These are phyloP conservation scores for Castanospermum australe DNA, from an alignment of 306 rosid species.

Conservation along the genomic window DNA sequence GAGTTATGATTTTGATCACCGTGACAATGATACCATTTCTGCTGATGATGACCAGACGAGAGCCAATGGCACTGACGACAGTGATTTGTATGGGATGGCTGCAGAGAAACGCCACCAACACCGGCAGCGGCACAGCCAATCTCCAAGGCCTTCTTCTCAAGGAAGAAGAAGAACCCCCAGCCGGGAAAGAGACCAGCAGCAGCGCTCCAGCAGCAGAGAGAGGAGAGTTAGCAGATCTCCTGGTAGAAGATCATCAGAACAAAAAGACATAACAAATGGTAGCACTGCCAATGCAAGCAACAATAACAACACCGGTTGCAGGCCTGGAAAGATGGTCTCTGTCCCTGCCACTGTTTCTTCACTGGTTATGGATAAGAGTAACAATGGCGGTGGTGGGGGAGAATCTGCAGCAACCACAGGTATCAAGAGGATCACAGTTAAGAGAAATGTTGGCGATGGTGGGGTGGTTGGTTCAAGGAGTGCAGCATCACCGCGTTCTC, in stretches of 20 bases:
- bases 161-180: slow-evolving; percentile 95
- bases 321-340: slow-evolving; percentile 91
- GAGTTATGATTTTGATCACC: slow-evolving; percentile 82
- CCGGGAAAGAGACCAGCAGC: slow-evolving; percentile 77
- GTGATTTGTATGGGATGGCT: slow-evolving; percentile 22
- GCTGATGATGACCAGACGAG: slow-evolving; percentile 45
- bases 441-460: slow-evolving; percentile 63
- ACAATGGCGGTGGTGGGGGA: slow-evolving; percentile 49
- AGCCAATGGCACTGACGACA: slow-evolving; percentile 29
- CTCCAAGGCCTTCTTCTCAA: slow-evolving; percentile 53
- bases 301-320: slow-evolving; percentile 22
- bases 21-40: slow-evolving; percentile 47
- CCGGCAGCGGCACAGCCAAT: slow-evolving; percentile 59
- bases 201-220: slow-evolving; percentile 75
- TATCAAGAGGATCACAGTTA: slow-evolving; percentile 66
- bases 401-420: slow-evolving; percentile 40
- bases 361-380: slow-evolving; percentile 77
- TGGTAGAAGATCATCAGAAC: slow-evolving; percentile 72
- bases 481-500: slow-evolving; percentile 78
- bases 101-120: slow-evolving; percentile 47
- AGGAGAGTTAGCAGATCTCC: slow-evolving; percentile 90
- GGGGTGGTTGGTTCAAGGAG: slow-evolving; percentile 46
- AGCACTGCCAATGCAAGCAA: slow-evolving; percentile 17
- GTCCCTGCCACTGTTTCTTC: slow-evolving; percentile 91
- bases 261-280: too few species aligned